phyloP scores from a whole-genome alignment of 352 stramenopile genomes.

The Globisporangium cystogenes region DNA sequence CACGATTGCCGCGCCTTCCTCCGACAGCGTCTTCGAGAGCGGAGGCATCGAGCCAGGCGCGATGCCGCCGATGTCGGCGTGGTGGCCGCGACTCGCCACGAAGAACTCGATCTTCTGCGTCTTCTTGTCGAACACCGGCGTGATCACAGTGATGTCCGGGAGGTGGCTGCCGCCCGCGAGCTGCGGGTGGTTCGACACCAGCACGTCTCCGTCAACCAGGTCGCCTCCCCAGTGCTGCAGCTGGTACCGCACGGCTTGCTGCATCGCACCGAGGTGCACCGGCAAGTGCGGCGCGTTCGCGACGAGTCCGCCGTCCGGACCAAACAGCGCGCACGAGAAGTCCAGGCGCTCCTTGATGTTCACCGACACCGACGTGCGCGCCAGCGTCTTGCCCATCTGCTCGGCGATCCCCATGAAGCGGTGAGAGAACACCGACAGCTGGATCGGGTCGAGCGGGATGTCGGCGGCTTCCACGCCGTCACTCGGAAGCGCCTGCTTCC shows the following conservation, averaged over 20 bases:
- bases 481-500: slow-evolving; percentile 19
- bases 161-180: slow-evolving; percentile 96
- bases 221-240: slow-evolving; percentile 87
- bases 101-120: slow-evolving; percentile 96
- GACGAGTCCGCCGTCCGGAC: slow-evolving; percentile 96
- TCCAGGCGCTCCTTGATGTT: slow-evolving; percentile 99
- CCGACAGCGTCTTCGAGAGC: slow-evolving; percentile 92
- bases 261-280: slow-evolving; percentile 98
- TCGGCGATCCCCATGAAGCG: slow-evolving; percentile 99
- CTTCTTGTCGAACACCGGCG: slow-evolving; percentile 95
- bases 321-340: slow-evolving; percentile 99
- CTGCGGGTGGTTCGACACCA: slow-evolving; percentile 99
- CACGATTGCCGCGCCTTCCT: slow-evolving; percentile 99
- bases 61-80: slow-evolving; percentile 98
- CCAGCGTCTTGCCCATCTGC: slow-evolving; percentile 98
- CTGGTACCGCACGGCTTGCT: slow-evolving; percentile 96
- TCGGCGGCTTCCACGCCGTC: slow-evolving; percentile 17
- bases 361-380: slow-evolving; percentile 95
- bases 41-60: slow-evolving; percentile 94
- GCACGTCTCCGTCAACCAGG: slow-evolving; percentile 95
- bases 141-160: slow-evolving; percentile 99
- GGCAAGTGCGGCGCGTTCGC: slow-evolving; percentile 98
- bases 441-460: slow-evolving; percentile 91
- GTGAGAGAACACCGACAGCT: slow-evolving; percentile 96
- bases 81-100: slow-evolving; percentile 96